Evolutionary conservation across 1,284 basidiomycete species (phyloP).

Genomic region (Coniophora puteana): DNA sequence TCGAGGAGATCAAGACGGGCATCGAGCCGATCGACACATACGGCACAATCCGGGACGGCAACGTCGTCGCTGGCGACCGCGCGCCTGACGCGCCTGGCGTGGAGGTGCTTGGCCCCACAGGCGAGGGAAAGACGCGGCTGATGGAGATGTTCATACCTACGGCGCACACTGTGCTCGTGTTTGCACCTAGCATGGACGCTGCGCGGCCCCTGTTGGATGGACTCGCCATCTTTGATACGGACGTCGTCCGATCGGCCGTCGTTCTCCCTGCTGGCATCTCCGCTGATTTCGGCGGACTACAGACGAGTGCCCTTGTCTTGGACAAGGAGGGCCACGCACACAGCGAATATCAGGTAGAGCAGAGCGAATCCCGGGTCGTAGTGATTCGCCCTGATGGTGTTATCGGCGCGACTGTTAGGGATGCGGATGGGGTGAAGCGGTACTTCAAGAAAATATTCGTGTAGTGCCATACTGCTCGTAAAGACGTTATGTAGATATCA

Average conservation of each 20-base stretch:
- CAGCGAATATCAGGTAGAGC: constrained; percentile 7
- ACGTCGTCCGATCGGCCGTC: not conserved
- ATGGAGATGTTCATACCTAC: constrained; percentile 12
- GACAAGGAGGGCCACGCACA: constrained; percentile 12
- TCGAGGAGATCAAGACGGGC: constrained; percentile 14
- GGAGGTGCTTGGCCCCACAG: not conserved
- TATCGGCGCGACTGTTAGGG: constrained; percentile 14
- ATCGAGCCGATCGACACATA: constrained; percentile 5
- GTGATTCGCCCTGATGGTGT: constrained; percentile 21
- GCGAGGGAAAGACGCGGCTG: constrained; percentile 4
- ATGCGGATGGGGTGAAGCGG: constrained; percentile 4
- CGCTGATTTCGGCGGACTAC: not conserved
- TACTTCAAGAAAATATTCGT: no score
- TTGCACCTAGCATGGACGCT: constrained; percentile 1
- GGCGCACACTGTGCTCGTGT: constrained; percentile 13
- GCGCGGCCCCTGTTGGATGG: constrained; percentile 1
- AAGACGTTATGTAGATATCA: no score
- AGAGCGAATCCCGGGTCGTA: constrained; percentile 4
- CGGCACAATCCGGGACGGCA: not conserved
- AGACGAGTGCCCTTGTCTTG: constrained; percentile 2
- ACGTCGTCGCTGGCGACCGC: constrained; percentile 16
- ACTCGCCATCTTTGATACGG: not conserved
- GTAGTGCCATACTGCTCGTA: no score
- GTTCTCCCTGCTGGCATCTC: not conserved
- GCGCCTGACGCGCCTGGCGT: constrained; percentile 18